Base-by-base conservation (phyloP, 2,329 filamentous ascomycete genomes). In the Botrytis pseudocinerea region DNA sequence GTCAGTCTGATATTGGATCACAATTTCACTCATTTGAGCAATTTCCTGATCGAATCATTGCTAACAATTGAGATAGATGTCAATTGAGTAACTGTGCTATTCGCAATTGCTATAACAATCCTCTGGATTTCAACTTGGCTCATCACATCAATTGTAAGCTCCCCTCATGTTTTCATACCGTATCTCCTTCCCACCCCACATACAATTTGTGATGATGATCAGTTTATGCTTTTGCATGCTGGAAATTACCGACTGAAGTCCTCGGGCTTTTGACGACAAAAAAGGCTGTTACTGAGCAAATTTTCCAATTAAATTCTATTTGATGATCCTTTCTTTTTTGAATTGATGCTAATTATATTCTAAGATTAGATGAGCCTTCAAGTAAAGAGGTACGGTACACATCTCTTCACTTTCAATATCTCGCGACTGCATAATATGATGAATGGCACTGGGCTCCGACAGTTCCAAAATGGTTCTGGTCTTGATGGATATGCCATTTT, bases 361-460 rank as follows among this genome's bases (percentile, higher is more conserved):
- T 28, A 70, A 71, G 46, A 63, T 12, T 59, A 70, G 66, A 57
- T 51, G 20, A 28, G 38, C 48, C 32, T 3, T 32, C n/a, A 8
- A 54, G 32, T 32, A 12, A 35, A 57, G 59, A 78, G 77, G 78
- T 78, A 77, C 68, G 71, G 59, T 48, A 28, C 25, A 28, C 46
- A n/a, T 38, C 32, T 62, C 60, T 25, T 38, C 54, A 69, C 57
- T 64, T 66, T n/a, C 60, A 65, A n/a, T 44, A 72, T 42, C 42
- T 44, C 64, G 72, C 71, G 74, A 76, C 76, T 75, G 68, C 78
- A 57, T 20, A 70, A 76, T 77, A 89, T 93, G 93, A 95, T 94
- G 93, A 94, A 92, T 87, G 93, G 94, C 94, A 97, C 94, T 97
- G 94, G 94, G 94, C 94, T 95, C 94, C 92, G 94, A 97, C 83